Evolutionary conservation across 83 land plant genomes (phyloP).

Genomic region (Diphasiastrum complanatum): DNA sequence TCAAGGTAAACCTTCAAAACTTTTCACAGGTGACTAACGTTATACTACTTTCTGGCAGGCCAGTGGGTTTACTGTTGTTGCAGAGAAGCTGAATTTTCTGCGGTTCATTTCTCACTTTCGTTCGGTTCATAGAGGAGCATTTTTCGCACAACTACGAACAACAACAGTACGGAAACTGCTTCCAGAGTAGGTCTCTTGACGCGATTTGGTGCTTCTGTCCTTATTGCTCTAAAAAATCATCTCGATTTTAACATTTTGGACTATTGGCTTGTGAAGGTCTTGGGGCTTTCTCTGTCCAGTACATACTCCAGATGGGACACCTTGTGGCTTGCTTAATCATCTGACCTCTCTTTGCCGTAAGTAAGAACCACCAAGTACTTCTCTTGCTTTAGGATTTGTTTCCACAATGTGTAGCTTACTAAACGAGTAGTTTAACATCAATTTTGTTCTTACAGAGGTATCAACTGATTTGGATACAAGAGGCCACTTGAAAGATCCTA

Average conservation of each 20-base stretch:
- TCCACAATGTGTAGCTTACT: not conserved
- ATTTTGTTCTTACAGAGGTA: constrained; percentile 47
- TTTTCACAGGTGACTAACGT: too few species aligned
- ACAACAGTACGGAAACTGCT: constrained; percentile 89
- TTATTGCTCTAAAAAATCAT: too few species aligned
- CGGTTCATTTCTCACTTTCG: constrained; percentile 90
- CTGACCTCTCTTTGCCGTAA: constrained; percentile 75
- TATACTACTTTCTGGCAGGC: too few species aligned
- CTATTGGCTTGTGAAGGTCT: constrained; percentile 62
- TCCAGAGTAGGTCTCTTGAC: constrained; percentile 68
- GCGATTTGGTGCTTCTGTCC: too few species aligned
- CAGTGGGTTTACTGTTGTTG: constrained; percentile 71
- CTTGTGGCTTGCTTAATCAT: constrained; percentile 93
- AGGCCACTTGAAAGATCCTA: constrained; percentile 53
- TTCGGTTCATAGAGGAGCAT: constrained; percentile 91
- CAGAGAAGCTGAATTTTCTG: constrained; percentile 90
- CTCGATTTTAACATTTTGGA: too few species aligned
- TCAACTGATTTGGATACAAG: constrained; percentile 63
- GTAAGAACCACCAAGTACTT: constrained; percentile 15
- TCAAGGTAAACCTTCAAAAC: too few species aligned
- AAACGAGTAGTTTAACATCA: not conserved
- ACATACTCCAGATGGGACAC: constrained; percentile 96
- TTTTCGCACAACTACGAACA: constrained; percentile 81
- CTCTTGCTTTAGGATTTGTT: constrained; percentile 4
- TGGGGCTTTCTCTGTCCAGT: constrained; percentile 99